Base-by-base conservation (phyloP, 2,329 filamentous ascomycete species). In the Coniochaeta pulveracea region DNA sequence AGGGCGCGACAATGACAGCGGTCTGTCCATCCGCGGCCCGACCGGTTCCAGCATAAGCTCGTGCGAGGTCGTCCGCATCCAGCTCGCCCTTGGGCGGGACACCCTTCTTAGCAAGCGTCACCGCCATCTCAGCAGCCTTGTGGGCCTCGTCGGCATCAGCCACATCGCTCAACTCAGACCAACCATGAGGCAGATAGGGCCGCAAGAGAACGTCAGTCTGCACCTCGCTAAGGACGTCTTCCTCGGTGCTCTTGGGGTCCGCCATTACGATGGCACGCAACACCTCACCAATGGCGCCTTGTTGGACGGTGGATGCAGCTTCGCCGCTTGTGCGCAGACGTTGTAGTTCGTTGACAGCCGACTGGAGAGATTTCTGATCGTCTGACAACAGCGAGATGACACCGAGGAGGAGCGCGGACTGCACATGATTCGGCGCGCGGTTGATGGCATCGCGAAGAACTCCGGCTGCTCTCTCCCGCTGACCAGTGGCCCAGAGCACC, bases 401-500 rank as follows among this genome's bases (percentile, higher is more conserved):
- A 1, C 86, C 88, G 0, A 98, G 66, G 4, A 96, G 68, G 1
- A 86, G 70, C 2, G 93, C 74, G 0, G 85, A 80, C 40, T 79
- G 80, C 2, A 93, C 72, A 43, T 96, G 86, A 1, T 77, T 72
- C 0, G 84, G 74, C 32, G 81, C 61, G 33, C 64, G 69, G 45
- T 88, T 84, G 10, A 94, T 78, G 22, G 82, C 78, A 10, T 78
- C 77, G 47, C 94, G 89, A 1, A 98, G 67, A 41, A 84, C 73
- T 34, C 82, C 76, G 4, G 85, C 72, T 11, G 89, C 88, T 40
- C 82, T 76, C 32, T 79, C 74, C 29, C 80, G 75, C 35, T 88
- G 82, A 7, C 84, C 86, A 42, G 85, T 85, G 0, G 88, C 88
- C 89, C 91, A 98, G 1, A 96, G 68, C 0, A 96, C 83, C 55